Percentiles rank a stretch among this genome's conserved stretches.
Conservation (phyloP, 2,329 filamentous ascomycete genomes). For the Ceratocystis eucalypticola region DNA sequence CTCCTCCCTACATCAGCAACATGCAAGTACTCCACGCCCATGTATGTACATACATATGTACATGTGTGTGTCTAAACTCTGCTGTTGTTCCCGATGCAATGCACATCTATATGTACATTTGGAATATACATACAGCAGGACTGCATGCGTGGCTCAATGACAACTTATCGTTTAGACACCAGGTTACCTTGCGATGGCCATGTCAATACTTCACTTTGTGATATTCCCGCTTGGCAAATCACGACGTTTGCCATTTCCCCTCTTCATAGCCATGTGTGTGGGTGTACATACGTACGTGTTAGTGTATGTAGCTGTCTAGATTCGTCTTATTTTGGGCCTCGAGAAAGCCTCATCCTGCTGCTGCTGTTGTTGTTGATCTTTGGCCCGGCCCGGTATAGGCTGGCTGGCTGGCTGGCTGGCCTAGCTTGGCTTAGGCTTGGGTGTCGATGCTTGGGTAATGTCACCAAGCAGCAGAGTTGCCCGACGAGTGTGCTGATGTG, state of each 20-base stretch:
- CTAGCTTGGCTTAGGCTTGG: background rate
- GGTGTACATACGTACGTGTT: background rate
- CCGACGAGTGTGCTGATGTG: background rate
- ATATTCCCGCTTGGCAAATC: background rate
- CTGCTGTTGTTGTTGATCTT: background rate
- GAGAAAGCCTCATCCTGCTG: background rate
- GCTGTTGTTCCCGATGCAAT: background rate
- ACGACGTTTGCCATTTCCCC: background rate
- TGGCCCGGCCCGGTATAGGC: background rate
- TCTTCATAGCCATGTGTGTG: background rate
- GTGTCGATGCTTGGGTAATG: background rate
- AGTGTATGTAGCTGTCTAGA: background rate
- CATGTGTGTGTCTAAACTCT: background rate
- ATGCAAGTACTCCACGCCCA: background rate
- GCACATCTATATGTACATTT: conserved; percentile 1
- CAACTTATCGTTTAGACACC: conserved; percentile 3
- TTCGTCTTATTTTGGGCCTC: background rate
- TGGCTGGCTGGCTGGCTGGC: background rate
- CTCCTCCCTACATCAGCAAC: background rate
- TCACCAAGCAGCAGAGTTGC: background rate
- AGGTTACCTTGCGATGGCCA: background rate
- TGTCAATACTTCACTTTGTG: background rate
- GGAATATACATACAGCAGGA: background rate
- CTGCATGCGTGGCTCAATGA: conserved; percentile 4
- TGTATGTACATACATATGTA: background rate